Evolutionary conservation across 2,329 filamentous ascomycete genomes (phyloP).

Genomic region (Sporothrix schenckii): DNA sequence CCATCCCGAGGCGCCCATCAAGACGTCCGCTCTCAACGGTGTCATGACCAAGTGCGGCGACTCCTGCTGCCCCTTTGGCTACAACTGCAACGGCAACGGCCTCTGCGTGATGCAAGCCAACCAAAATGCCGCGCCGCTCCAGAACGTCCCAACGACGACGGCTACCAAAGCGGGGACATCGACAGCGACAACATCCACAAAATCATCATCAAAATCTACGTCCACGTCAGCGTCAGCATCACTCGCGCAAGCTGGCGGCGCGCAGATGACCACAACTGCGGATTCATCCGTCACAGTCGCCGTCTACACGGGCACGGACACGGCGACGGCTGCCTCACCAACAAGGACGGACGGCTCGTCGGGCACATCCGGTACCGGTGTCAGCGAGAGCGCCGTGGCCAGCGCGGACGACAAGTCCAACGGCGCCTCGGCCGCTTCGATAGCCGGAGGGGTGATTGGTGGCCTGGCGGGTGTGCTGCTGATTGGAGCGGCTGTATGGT

Average conservation of each 20-base stretch:
- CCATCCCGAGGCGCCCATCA: slow-evolving; percentile 62
- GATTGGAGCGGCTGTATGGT: slow-evolving; percentile 46
- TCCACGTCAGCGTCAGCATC: slow-evolving; percentile 37
- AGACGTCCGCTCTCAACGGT: slow-evolving; percentile 64
- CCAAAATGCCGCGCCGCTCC: slow-evolving; percentile 47
- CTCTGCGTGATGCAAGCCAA: slow-evolving; percentile 58
- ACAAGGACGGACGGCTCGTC: background rate
- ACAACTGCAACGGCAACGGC: slow-evolving; percentile 57
- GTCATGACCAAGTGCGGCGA: slow-evolving; percentile 60
- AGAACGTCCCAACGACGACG: slow-evolving; percentile 30
- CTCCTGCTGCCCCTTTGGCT: slow-evolving; percentile 74
- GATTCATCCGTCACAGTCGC: background rate
- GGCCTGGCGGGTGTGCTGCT: slow-evolving; percentile 49
- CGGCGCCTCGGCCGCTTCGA: slow-evolving; percentile 46
- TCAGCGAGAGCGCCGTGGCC: slow-evolving; percentile 30
- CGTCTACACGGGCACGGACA: background rate
- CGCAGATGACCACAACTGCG: background rate
- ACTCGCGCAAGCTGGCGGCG: background rate
- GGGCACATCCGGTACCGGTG: slow-evolving; percentile 14
- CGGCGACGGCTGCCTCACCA: background rate
- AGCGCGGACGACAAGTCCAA: slow-evolving; percentile 29
- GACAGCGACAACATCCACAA: slow-evolving; percentile 34
- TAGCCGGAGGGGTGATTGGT: slow-evolving; percentile 55
- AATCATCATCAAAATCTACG: slow-evolving; percentile 35
- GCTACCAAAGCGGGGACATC: slow-evolving; percentile 22